phyloP scores from a whole-genome alignment of 2,329 filamentous ascomycete species.

The Mariannaea elegans region DNA sequence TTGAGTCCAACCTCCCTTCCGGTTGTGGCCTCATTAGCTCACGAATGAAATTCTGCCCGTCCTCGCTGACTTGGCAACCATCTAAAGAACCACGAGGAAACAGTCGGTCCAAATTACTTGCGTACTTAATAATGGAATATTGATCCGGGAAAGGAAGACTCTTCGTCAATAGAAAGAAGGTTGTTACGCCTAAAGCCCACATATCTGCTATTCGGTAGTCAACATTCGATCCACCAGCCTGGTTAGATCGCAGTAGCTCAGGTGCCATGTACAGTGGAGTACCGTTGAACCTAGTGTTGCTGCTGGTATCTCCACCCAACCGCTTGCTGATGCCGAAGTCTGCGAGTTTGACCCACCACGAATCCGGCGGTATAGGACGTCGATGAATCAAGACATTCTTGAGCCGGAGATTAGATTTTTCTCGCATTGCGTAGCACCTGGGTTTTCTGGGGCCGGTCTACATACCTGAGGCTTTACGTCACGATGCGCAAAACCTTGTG shows the following conservation, averaged over 20 bases:
- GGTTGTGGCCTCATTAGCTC: background rate
- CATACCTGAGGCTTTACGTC: constrained; percentile 35
- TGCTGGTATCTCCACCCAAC: background rate
- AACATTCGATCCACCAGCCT: background rate
- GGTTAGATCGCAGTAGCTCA: constrained; percentile 24
- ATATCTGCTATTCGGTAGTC: constrained; percentile 31
- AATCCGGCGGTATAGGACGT: background rate
- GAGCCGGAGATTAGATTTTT: background rate
- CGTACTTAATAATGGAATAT: background rate
- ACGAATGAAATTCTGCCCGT: constrained; percentile 11
- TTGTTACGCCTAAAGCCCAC: constrained; percentile 35
- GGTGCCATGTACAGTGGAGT: constrained; percentile 30
- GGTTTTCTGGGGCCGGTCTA: background rate
- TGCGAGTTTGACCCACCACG: constrained; percentile 36
- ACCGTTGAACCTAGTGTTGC: constrained; percentile 13
- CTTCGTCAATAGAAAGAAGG: constrained; percentile 22
- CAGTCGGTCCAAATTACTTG: background rate
- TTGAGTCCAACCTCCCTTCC: background rate
- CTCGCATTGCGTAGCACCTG: too few species aligned
- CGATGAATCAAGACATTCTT: constrained; percentile 36
- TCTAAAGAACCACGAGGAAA: background rate
- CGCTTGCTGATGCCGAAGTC: constrained; percentile 39
- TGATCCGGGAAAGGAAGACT: background rate
- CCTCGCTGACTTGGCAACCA: background rate
- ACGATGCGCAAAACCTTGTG: constrained; percentile 32